Evolutionary conservation across 441 rosid species (phyloP).

Genomic region (Euphorbia schlechtendalii): DNA sequence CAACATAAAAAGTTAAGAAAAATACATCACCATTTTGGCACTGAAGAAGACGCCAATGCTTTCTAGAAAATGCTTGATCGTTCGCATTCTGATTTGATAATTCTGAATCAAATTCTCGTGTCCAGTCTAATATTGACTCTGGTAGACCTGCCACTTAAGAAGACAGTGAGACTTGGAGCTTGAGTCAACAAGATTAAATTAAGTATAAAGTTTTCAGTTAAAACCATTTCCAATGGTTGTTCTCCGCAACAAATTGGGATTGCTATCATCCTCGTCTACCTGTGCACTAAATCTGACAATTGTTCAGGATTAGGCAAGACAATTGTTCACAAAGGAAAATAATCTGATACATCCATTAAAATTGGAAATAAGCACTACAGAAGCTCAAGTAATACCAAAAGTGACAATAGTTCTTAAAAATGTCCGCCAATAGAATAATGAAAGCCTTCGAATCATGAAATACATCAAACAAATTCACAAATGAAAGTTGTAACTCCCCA

Average conservation of each 20-base stretch:
- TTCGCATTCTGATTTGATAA: slow-evolving; percentile 64
- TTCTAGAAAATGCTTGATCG: slow-evolving; percentile 93
- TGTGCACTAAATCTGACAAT: slow-evolving; percentile 68
- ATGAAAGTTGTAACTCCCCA: too few species aligned
- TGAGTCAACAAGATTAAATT: slow-evolving; percentile 21
- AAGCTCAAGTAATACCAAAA: too few species aligned
- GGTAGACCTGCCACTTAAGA: slow-evolving; percentile 69
- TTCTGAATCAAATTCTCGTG: slow-evolving; percentile 73
- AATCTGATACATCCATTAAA: too few species aligned
- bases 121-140: slow-evolving; percentile 84
- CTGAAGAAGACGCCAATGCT: slow-evolving; percentile 99
- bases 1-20: slow-evolving; percentile 10
- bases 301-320: slow-evolving; percentile 6
- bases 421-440: not conserved
- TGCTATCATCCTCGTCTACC: slow-evolving; percentile 81
- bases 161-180: slow-evolving; percentile 26
- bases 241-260: slow-evolving; percentile 51
- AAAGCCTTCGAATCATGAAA: slow-evolving; percentile 1
- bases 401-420: not conserved
- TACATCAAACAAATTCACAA: not conserved
- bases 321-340: not conserved
- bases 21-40: slow-evolving; percentile 84
- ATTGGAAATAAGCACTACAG: too few species aligned
- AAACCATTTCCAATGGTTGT: slow-evolving; percentile 98
- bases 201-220: slow-evolving; percentile 18